Evolutionary conservation across 805 yeast species (phyloP), one percentile per base, ranked within the genome.

Genomic region (Lachancea sp.): DNA sequence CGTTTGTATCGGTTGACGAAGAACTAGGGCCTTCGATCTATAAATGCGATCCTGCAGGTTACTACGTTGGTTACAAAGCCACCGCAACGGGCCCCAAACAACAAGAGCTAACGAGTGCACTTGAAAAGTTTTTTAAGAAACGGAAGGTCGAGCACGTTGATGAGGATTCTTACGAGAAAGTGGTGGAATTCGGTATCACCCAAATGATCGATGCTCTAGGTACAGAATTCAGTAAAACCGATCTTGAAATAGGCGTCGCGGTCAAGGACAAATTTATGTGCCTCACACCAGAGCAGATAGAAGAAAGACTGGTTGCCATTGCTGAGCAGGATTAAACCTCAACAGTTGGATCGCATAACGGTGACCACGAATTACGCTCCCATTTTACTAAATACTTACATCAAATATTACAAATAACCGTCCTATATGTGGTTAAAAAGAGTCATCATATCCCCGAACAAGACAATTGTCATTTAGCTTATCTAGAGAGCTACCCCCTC

Each of bases 21-120:
- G 94, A 82, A 64, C 63, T 69, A 40, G 98, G 97, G 1, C 96
- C 98, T 20, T 78, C 80, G 54, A 72, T 92, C 45, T 88, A 76
- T 70, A 92, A 90, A 69, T 80, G 92, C 50, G 98, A 92, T 65
- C 98, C 98, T 13, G 97, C 98, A 3, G 98, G 98, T 6, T 90
- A 90, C 65, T 92, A 70, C 60, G 80, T 85, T 41, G 92, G 95
- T 21, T 85, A 84, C 48, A 83, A 83, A 65, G 97, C 97, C 2
- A 81, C 88, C 22, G 80, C 97, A 8, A 84, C 96, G 3, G 98
- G 98, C 3, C 97, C 97, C 40, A 92, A 90, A 65, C 97, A 89
- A 68, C 97, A 89, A 63, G 97, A 92, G 66, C 86, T 95, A 32
- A 79, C 81, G 45, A 87, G 95, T 34, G 79, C 82, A 50, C 72